Evolutionary conservation across 1,284 basidiomycete genomes (phyloP).

Genomic region (Laetiporus sulphureus): DNA sequence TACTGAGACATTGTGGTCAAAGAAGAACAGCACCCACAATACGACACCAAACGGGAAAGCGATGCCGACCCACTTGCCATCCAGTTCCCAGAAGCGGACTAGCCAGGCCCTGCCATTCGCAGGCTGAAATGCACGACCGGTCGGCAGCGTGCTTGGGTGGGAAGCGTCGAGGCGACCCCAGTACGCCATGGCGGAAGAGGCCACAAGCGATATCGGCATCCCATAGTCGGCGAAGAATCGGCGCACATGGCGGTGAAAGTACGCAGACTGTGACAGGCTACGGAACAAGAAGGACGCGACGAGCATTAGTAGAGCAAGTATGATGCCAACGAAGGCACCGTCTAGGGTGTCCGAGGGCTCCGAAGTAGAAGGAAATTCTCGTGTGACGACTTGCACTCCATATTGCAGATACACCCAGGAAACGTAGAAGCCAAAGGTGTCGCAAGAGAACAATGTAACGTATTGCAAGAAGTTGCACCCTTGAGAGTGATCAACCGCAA

Average conservation of each 20-base stretch:
- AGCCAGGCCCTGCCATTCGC: slow-evolving; percentile 79
- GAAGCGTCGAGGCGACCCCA: slow-evolving; percentile 75
- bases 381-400: slow-evolving; percentile 76
- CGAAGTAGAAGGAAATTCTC: slow-evolving; percentile 49
- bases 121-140: slow-evolving; percentile 64
- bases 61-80: slow-evolving; percentile 85
- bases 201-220: slow-evolving; percentile 81
- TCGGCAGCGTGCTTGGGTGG: slow-evolving; percentile 63
- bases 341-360: slow-evolving; percentile 30
- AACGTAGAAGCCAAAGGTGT: slow-evolving; percentile 93
- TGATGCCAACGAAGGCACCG: slow-evolving; percentile 66
- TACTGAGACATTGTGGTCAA: slow-evolving; percentile 82
- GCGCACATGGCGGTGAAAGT: slow-evolving; percentile 68
- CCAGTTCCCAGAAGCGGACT: slow-evolving; percentile 87
- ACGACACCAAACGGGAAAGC: slow-evolving; percentile 70
- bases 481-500: slow-evolving; percentile 22
- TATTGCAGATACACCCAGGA: slow-evolving; percentile 88
- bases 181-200: slow-evolving; percentile 70
- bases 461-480: slow-evolving; percentile 82
- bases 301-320: slow-evolving; percentile 74
- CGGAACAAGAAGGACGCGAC: slow-evolving; percentile 71
- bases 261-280: slow-evolving; percentile 51
- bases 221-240: slow-evolving; percentile 82
- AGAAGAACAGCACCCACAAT: slow-evolving; percentile 71
- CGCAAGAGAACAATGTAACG: slow-evolving; percentile 88